These are phyloP conservation scores for Echria macrotheca DNA, from an alignment of 495 filamentous ascomycete species.

Conservation along the genomic window DNA sequence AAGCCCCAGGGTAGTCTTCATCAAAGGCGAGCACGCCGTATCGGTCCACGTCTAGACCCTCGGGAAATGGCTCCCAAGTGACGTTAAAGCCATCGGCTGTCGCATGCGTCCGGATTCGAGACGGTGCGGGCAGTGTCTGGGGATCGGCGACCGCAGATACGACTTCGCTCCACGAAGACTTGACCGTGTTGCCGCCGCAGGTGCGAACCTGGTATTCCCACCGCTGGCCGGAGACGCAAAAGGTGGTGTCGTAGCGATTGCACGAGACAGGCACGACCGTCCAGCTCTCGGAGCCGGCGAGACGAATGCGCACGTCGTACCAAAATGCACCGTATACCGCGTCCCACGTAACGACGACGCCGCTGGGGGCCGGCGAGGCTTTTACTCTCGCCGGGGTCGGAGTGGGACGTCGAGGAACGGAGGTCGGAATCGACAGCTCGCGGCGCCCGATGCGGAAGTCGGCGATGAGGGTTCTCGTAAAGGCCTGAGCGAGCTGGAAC, in stretches of 20 bases:
- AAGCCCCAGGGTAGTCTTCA: constrained; percentile 6
- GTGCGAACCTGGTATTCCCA: constrained; percentile 19
- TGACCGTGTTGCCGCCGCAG: constrained; percentile 11
- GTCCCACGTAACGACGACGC: constrained; percentile 20
- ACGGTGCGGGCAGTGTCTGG: constrained; percentile 12
- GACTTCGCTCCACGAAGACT: constrained; percentile 12
- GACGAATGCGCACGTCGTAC: constrained; percentile 18
- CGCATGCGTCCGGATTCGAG: constrained; percentile 9
- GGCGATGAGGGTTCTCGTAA: constrained; percentile 12
- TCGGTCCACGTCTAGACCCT: constrained; percentile 12
- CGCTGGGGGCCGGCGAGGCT: constrained; percentile 4
- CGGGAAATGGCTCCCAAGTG: constrained; percentile 10
- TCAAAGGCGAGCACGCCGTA: constrained; percentile 14
- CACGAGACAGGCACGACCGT: background rate
- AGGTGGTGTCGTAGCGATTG: constrained; percentile 8
- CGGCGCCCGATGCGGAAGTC: constrained; percentile 13
- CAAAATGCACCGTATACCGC: constrained; percentile 23
- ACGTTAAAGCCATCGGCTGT: constrained; percentile 8
- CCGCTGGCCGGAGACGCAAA: background rate
- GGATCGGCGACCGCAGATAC: constrained; percentile 14
- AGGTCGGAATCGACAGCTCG: constrained; percentile 11
- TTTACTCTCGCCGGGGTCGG: constrained; percentile 11
- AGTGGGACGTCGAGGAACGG: constrained; percentile 13
- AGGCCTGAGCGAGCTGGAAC: constrained; percentile 25
- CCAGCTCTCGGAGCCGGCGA: background rate